A percentile compares a stretch with the other conserved stretches of the same genome.
Conservation (phyloP, 2,329 filamentous ascomycete genomes). For the Penicillium verrucosum region DNA sequence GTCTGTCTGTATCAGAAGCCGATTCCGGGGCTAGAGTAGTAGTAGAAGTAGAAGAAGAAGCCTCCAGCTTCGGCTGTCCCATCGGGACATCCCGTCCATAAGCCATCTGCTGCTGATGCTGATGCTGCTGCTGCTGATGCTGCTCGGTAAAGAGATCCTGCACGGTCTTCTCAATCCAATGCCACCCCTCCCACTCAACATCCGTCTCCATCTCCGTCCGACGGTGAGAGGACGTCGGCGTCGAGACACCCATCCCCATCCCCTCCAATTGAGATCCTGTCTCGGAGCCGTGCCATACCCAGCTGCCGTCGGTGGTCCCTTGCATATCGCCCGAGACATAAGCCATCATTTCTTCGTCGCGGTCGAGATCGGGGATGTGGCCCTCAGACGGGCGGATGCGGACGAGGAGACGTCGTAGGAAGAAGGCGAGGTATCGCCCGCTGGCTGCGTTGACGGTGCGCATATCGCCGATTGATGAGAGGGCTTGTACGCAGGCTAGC, state of each 20-base stretch:
- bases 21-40: constrained; percentile 24
- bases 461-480: constrained; percentile 66
- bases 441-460: constrained; percentile 73
- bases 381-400: constrained; percentile 45
- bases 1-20: constrained; percentile 25
- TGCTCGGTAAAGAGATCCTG: constrained; percentile 38
- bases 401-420: constrained; percentile 64
- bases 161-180: constrained; percentile 64
- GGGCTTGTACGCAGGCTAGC: constrained; percentile 67
- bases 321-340: constrained; percentile 87
- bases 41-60: neutral
- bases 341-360: constrained; percentile 82
- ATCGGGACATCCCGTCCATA: constrained; percentile 10
- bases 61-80: constrained; percentile 19
- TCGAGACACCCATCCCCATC: constrained; percentile 17
- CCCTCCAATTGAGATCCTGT: constrained; percentile 39
- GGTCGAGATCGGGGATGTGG: constrained; percentile 46
- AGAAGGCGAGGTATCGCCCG: constrained; percentile 78
- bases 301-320: constrained; percentile 69
- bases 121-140: constrained; percentile 9
- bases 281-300: constrained; percentile 74
- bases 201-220: constrained; percentile 54
- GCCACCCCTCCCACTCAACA: constrained; percentile 78
- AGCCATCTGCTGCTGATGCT: constrained; percentile 2
- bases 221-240: constrained; percentile 15